A percentile compares a stretch with the other conserved stretches of the same genome.
Evolutionary conservation across 495 filamentous ascomycete species (phyloP).

Genomic region (Penicillium cataractarum): DNA sequence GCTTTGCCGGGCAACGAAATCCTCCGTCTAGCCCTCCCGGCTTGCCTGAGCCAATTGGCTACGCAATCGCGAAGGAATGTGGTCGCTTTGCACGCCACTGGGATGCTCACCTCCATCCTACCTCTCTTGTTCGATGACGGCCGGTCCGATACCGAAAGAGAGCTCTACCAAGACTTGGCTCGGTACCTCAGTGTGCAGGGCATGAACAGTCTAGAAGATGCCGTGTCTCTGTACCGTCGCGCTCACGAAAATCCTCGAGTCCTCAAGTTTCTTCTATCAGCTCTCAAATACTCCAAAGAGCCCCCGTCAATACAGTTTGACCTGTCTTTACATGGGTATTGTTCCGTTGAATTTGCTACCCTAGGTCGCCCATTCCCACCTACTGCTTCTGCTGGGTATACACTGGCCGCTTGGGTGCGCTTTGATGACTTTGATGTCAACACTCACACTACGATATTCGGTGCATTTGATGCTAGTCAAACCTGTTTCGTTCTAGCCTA

Average conservation of each 20-base stretch:
- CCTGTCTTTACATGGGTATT: conserved; percentile 81
- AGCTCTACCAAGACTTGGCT: conserved; percentile 57
- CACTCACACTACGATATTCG: conserved; percentile 93
- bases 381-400: conserved; percentile 77
- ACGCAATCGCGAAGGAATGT: conserved; percentile 72
- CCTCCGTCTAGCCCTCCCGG: conserved; percentile 41
- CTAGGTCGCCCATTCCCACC: conserved; percentile 84
- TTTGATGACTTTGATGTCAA: conserved; percentile 83
- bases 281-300: conserved; percentile 69
- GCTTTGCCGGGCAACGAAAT: conserved; percentile 30
- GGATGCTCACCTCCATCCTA: conserved; percentile 72
- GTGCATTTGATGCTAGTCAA: conserved; percentile 89
- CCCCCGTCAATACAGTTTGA: conserved; percentile 94
- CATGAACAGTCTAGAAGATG: conserved; percentile 75
- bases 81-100: conserved; percentile 74
- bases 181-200: conserved; percentile 53
- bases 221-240: conserved; percentile 71
- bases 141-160: conserved; percentile 52
- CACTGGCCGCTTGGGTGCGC: conserved; percentile 83
- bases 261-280: conserved; percentile 72
- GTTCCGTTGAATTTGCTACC: conserved; percentile 84
- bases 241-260: conserved; percentile 62
- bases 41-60: conserved; percentile 49
- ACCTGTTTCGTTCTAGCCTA: conserved; percentile 94
- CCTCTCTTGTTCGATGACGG: conserved; percentile 62